Percentiles rank a stretch among this genome's conserved stretches.
Evolutionary conservation across 2,329 filamentous ascomycete genomes (phyloP).

Genomic region (Zymoseptoria tritici): DNA sequence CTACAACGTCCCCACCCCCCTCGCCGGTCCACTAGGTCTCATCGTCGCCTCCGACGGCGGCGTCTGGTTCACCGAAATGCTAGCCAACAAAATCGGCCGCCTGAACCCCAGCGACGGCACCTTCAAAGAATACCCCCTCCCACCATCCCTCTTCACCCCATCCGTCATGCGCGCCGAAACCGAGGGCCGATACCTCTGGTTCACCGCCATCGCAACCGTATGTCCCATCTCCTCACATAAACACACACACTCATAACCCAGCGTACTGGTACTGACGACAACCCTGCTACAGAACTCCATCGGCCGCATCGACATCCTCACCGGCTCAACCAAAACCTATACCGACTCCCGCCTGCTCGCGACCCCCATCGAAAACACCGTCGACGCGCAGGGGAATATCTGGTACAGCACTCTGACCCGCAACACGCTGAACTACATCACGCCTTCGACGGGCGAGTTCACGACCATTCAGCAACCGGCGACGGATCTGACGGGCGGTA

Average conservation of each 20-base stretch:
- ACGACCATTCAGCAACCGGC: slow-evolving; percentile 15
- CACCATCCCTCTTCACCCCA: slow-evolving; percentile 10
- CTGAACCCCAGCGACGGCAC: slow-evolving; percentile 10
- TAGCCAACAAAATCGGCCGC: slow-evolving; percentile 19
- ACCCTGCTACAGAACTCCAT: slow-evolving; percentile 8
- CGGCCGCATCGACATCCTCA: slow-evolving; percentile 17
- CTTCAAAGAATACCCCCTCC: slow-evolving; percentile 16
- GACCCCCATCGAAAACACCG: slow-evolving; percentile 14
- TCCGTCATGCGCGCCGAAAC: slow-evolving; percentile 20
- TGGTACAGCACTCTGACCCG: slow-evolving; percentile 15
- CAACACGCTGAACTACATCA: slow-evolving; percentile 17
- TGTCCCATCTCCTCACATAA: too few relatives aligned
- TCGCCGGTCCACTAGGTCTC: slow-evolving; percentile 15
- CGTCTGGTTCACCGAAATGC: slow-evolving; percentile 19
- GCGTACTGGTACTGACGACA: too few relatives aligned
- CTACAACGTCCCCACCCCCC: slow-evolving; percentile 15
- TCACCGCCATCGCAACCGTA: slow-evolving; percentile 14
- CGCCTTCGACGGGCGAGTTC: slow-evolving; percentile 12
- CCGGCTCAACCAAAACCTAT: slow-evolving; percentile 10
- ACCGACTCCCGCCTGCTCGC: slow-evolving; percentile 13
- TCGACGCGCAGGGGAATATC: slow-evolving; percentile 16
- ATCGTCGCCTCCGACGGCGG: slow-evolving; percentile 14
- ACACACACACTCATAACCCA: too few relatives aligned
- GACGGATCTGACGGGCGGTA: background rate
- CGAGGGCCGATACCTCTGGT: slow-evolving; percentile 17